Conservation (phyloP, 768 basidiomycete genomes). For the Xerocomellus intermedius region DNA sequence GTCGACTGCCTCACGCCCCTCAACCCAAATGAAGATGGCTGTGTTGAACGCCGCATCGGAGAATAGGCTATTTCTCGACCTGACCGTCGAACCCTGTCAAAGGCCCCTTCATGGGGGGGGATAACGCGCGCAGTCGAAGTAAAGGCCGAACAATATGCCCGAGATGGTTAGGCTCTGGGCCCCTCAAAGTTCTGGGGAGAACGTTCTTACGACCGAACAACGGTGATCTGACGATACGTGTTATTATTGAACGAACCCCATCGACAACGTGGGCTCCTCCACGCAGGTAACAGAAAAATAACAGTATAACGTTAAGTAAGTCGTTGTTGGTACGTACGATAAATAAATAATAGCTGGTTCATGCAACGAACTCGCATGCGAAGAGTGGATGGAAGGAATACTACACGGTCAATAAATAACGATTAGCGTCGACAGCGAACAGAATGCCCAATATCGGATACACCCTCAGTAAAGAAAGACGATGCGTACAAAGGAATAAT, state of each 20-base stretch:
- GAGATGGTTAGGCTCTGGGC: not conserved
- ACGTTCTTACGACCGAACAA: not conserved
- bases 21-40: constrained; percentile 17
- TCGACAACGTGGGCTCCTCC: not conserved
- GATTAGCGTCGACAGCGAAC: not conserved
- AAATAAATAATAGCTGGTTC: constrained; percentile 18
- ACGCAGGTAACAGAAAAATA: constrained; percentile 6
- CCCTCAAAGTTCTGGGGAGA: not conserved
- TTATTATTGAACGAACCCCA: constrained; percentile 1
- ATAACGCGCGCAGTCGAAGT: constrained; percentile 18
- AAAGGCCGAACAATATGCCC: constrained; percentile 14
- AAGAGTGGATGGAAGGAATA: constrained; percentile 16
- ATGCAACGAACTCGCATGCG: constrained; percentile 10
- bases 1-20: constrained; percentile 15
- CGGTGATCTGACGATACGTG: not conserved
- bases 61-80: constrained; percentile 2
- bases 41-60: constrained; percentile 17
- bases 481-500: constrained; percentile 6
- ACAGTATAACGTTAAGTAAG: constrained; percentile 12
- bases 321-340: constrained; percentile 6
- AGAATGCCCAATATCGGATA: constrained; percentile 14
- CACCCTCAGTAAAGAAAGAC: constrained; percentile 5
- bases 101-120: not conserved
- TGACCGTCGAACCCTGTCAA: constrained; percentile 8
- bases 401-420: constrained; percentile 22